A percentile compares a stretch with the other conserved stretches of the same genome.
phyloP scores from a whole-genome alignment of 1,139 yeast genomes.

The Ashbya aceris region DNA sequence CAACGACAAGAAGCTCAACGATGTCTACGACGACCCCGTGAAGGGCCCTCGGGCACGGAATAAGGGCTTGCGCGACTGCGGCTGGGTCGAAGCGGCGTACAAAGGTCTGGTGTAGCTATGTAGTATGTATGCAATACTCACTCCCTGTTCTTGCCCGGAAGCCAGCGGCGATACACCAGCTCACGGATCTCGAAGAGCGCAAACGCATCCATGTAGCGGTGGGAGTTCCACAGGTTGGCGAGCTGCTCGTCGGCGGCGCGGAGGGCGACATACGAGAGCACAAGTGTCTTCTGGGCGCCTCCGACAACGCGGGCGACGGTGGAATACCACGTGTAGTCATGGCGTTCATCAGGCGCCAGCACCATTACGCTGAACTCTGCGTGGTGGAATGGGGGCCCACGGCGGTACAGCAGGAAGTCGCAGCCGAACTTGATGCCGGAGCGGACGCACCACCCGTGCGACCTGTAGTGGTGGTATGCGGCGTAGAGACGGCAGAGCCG shows the following conservation, averaged over 20 bases:
- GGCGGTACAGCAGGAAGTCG: constrained; percentile 66
- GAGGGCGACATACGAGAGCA: constrained; percentile 55
- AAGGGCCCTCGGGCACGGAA: constrained; percentile 46
- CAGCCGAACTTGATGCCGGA: constrained; percentile 89
- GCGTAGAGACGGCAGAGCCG: constrained; percentile 37
- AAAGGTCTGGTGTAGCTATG: constrained; percentile 32
- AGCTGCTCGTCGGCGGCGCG: constrained; percentile 34
- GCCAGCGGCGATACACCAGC: constrained; percentile 68
- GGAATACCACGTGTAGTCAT: constrained; percentile 33
- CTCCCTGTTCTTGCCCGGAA: constrained; percentile 74
- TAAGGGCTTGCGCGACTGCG: constrained; percentile 60
- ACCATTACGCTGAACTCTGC: constrained; percentile 73
- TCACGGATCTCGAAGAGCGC: constrained; percentile 44
- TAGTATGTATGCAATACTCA: constrained; percentile 21
- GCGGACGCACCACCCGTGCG: constrained; percentile 91
- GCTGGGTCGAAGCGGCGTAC: constrained; percentile 58
- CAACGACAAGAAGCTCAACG: constrained; percentile 28
- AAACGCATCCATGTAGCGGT: constrained; percentile 32
- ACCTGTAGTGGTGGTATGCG: constrained; percentile 77
- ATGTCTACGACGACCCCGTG: constrained; percentile 39
- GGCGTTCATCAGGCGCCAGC: constrained; percentile 26
- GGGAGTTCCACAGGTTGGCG: constrained; percentile 16
- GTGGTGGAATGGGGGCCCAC: constrained; percentile 94
- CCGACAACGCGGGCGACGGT: constrained; percentile 73
- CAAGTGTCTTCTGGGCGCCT: constrained; percentile 73